Evolutionary conservation across 768 basidiomycete species (phyloP).

Genomic region (Psilocybe azurescens): DNA sequence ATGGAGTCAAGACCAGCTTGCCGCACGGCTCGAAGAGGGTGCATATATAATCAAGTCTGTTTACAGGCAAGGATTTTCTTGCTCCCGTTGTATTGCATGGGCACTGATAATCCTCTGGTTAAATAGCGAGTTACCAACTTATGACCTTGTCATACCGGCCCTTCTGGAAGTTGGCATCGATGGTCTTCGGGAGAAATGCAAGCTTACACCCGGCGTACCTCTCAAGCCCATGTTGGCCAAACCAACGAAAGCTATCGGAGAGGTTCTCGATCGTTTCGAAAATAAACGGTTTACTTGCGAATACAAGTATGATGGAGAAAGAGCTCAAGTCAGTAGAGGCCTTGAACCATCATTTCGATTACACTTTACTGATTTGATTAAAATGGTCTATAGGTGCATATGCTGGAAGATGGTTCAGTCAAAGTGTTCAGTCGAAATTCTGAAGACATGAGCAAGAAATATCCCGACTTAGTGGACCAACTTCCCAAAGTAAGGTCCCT

Average conservation of each 20-base stretch:
- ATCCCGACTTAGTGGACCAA: constrained; percentile 97
- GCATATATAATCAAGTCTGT: constrained; percentile 83
- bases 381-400: constrained; percentile 70
- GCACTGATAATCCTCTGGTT: constrained; percentile 30
- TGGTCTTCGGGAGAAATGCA: constrained; percentile 74
- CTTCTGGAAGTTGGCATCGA: constrained; percentile 80
- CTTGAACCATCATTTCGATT: not conserved
- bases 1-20: constrained; percentile 75
- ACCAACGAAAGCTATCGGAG: constrained; percentile 97
- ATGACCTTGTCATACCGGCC: constrained; percentile 92
- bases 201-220: constrained; percentile 93
- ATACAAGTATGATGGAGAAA: constrained; percentile 99
- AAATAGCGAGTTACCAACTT: constrained; percentile 88
- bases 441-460: constrained; percentile 99
- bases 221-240: constrained; percentile 99
- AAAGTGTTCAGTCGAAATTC: constrained; percentile 97
- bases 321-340: constrained; percentile 74
- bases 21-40: constrained; percentile 76
- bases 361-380: not conserved
- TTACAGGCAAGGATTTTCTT: constrained; percentile 69
- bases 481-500: constrained; percentile 70
- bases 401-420: constrained; percentile 79
- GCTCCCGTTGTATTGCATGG: constrained; percentile 9
- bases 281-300: constrained; percentile 96
- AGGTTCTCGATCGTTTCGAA: constrained; percentile 97